These are phyloP conservation scores for Nitzschia palea DNA, from an alignment of 108 stramenopile genomes.

Conservation along the genomic window DNA sequence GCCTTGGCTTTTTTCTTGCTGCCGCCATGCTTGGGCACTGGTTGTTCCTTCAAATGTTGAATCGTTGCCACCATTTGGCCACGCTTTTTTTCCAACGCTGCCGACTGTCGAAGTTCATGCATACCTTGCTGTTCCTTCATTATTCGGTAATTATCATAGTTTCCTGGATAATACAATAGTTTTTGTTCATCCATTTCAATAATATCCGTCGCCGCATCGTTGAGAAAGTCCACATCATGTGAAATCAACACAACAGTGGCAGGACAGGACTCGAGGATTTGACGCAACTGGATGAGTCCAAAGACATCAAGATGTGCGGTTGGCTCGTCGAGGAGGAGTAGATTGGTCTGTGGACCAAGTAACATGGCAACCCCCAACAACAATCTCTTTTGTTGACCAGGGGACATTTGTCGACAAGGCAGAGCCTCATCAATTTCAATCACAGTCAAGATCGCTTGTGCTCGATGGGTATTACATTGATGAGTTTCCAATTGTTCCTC, in stretches of 20 bases:
- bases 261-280: conserved; percentile 49
- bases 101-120: conserved; percentile 48
- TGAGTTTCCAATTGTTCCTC: conserved; percentile 48
- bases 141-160: conserved; percentile 77
- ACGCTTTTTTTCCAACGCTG: conserved; percentile 66
- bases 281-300: conserved; percentile 78
- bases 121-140: conserved; percentile 57
- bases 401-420: conserved; percentile 38
- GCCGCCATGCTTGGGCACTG: conserved; percentile 34
- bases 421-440: conserved; percentile 43
- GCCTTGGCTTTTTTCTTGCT: conserved; percentile 54
- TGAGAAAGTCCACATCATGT: conserved; percentile 93
- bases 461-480: conserved; percentile 15
- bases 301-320: conserved; percentile 81
- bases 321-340: conserved; percentile 80
- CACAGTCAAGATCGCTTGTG: conserved; percentile 48
- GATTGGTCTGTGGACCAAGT: conserved; percentile 6
- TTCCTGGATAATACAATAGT: conserved; percentile 89
- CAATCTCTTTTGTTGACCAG: conserved; percentile 66
- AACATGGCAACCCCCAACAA: conserved; percentile 47
- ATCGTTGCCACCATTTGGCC: conserved; percentile 51
- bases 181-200: conserved; percentile 78
- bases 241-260: conserved; percentile 87
- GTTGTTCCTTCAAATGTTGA: conserved; percentile 71
- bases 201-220: conserved; percentile 86